Conservation (phyloP, 345 rosid species). For the Populus alba region DNA sequence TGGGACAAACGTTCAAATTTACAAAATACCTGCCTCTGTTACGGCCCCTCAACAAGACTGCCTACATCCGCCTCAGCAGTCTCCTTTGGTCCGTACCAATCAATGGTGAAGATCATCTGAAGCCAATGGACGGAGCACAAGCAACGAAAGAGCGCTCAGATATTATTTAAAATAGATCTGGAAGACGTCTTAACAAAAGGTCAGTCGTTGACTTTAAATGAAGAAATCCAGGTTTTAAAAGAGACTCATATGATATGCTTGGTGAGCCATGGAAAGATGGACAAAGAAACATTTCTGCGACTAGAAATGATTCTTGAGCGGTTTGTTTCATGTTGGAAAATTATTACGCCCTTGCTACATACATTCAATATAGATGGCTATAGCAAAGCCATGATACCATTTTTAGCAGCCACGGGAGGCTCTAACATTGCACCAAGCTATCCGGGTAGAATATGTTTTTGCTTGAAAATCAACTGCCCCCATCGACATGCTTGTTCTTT, state of each 20-base stretch:
- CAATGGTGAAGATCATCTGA: slow-evolving; percentile 29
- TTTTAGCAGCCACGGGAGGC: slow-evolving; percentile 45
- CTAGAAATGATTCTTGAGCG: slow-evolving; percentile 52
- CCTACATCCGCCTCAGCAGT: slow-evolving; percentile 44
- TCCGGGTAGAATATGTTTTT: slow-evolving; percentile 48
- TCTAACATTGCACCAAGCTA: slow-evolving; percentile 28
- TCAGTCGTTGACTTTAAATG: slow-evolving; percentile 22
- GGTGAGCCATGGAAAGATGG: slow-evolving; percentile 22
- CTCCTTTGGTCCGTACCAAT: slow-evolving; percentile 50
- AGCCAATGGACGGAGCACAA: slow-evolving; percentile 48
- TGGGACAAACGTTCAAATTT: slow-evolving; percentile 41
- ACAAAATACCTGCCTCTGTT: slow-evolving; percentile 35
- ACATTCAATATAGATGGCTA: slow-evolving; percentile 22
- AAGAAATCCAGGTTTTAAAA: slow-evolving; percentile 19
- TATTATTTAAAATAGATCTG: slow-evolving; percentile 32
- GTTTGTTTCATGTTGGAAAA: slow-evolving; percentile 55
- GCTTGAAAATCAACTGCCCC: slow-evolving; percentile 58
- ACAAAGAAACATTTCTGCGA: slow-evolving; percentile 22
- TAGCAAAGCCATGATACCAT: slow-evolving; percentile 40
- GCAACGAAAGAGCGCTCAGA: slow-evolving; percentile 30
- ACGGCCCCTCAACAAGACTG: slow-evolving; percentile 27
- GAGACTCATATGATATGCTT: slow-evolving; percentile 35
- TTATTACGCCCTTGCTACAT: slow-evolving; percentile 24
- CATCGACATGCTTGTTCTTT: slow-evolving; percentile 33
- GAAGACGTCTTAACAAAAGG: slow-evolving; percentile 8